phyloP scores from a whole-genome alignment of 208 protist genomes.

The Trypanosoma conorhini region DNA sequence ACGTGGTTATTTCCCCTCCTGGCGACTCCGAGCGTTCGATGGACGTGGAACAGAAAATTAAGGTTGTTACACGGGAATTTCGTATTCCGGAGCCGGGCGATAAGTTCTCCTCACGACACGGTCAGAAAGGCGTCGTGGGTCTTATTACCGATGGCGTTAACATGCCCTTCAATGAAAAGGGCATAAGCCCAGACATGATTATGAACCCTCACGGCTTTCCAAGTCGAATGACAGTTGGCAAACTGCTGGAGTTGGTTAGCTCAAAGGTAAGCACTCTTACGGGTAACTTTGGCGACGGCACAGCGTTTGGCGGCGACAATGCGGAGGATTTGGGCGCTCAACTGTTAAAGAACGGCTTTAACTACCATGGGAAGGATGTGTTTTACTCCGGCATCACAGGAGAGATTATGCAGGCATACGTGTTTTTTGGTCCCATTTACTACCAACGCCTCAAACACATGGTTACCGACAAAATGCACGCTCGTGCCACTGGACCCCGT shows the following conservation, averaged over 20 bases:
- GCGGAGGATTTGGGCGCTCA: constrained; percentile 91
- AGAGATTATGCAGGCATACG: constrained; percentile 96
- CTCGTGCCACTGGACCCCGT: constrained; percentile 93
- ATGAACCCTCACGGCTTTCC: constrained; percentile 99
- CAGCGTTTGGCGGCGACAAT: constrained; percentile 96
- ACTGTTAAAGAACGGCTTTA: constrained; percentile 95
- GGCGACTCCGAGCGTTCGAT: constrained; percentile 78
- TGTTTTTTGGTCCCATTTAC: constrained; percentile 99
- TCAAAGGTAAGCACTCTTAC: constrained; percentile 96
- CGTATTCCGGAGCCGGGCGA: constrained; percentile 98
- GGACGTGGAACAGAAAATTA: constrained; percentile 94
- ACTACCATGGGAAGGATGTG: constrained; percentile 99
- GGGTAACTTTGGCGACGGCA: constrained; percentile 94
- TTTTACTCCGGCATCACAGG: constrained; percentile 98
- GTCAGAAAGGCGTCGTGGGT: constrained; percentile 99
- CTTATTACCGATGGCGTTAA: constrained; percentile 98
- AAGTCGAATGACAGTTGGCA: constrained; percentile 99
- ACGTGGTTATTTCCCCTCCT: constrained; percentile 92
- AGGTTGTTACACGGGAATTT: constrained; percentile 93
- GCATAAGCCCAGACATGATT: constrained; percentile 99
- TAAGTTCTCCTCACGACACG: constrained; percentile 99
- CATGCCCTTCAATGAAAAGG: constrained; percentile 98
- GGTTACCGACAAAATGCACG: constrained; percentile 99
- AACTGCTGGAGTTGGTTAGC: constrained; percentile 99
- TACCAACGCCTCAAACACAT: constrained; percentile 99